These are phyloP conservation scores for Penicillium nordicum DNA, from an alignment of 2,329 filamentous ascomycete genomes.

Conservation along the genomic window DNA sequence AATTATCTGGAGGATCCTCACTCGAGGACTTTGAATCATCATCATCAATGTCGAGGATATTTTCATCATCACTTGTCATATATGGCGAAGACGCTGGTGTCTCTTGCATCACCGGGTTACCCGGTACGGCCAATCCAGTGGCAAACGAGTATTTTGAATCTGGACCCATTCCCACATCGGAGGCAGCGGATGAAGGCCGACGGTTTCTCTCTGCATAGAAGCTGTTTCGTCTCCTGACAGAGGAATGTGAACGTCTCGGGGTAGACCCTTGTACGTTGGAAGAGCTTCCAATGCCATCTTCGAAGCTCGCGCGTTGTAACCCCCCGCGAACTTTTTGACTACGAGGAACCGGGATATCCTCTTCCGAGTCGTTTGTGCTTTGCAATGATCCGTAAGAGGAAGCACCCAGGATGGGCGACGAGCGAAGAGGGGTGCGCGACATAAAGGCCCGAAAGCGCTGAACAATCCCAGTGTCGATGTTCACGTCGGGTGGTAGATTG, in stretches of 20 bases:
- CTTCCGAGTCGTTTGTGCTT: constrained; percentile 29
- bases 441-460: constrained; percentile 32
- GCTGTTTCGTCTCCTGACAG: constrained; percentile 15
- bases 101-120: constrained; percentile 24
- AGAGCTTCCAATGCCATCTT: constrained; percentile 14
- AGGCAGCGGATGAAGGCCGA: constrained; percentile 28
- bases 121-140: constrained; percentile 25
- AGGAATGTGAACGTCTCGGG: constrained; percentile 16
- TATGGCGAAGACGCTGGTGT: constrained; percentile 23
- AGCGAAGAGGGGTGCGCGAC: constrained; percentile 56
- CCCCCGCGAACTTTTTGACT: background rate
- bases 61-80: constrained; percentile 22
- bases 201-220: constrained; percentile 16
- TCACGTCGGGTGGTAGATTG: constrained; percentile 1
- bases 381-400: constrained; percentile 61
- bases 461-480: constrained; percentile 8
- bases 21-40: constrained; percentile 29
- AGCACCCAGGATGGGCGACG: constrained; percentile 59
- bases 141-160: constrained; percentile 35
- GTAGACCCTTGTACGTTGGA: constrained; percentile 10
- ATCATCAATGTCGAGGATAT: constrained; percentile 28
- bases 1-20: constrained; percentile 38
- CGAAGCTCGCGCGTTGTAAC: constrained; percentile 10
- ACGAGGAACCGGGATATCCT: constrained; percentile 23
- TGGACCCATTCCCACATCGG: constrained; percentile 32